Conservation (phyloP, 352 stramenopile species). For the Phytopythium delawarense region DNA sequence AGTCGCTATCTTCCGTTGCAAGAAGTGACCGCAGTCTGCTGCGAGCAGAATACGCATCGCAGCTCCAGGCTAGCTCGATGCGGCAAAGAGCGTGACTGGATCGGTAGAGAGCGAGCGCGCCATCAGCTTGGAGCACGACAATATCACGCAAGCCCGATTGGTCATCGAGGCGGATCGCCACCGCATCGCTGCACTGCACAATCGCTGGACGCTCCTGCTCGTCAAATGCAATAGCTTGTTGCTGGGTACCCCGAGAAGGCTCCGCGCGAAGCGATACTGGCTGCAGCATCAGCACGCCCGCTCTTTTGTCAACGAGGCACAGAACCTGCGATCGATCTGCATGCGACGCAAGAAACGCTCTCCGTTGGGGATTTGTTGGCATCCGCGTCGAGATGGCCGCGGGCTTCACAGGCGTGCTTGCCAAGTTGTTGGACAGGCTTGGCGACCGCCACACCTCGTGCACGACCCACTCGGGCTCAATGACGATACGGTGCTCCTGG, state of each 20-base stretch:
- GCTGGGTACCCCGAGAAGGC: background rate
- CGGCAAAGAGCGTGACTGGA: conserved; percentile 27
- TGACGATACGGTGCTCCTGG: conserved; percentile 26
- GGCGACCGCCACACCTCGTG: conserved; percentile 6
- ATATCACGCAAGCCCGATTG: conserved; percentile 22
- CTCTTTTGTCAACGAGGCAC: conserved; percentile 41
- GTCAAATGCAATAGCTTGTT: conserved; percentile 14
- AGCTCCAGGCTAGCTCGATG: conserved; percentile 7
- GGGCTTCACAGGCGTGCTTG: background rate
- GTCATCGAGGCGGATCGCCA: conserved; percentile 19
- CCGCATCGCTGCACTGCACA: conserved; percentile 32
- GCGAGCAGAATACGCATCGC: too few species aligned
- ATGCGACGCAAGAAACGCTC: conserved; percentile 35
- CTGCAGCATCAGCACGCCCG: conserved; percentile 30
- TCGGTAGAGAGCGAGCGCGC: conserved; percentile 28
- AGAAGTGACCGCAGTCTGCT: background rate
- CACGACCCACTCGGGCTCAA: conserved; percentile 40
- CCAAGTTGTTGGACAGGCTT: background rate
- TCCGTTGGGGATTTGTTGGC: conserved; percentile 4
- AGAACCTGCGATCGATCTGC: conserved; percentile 23
- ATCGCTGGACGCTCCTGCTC: background rate
- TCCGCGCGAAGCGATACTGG: conserved; percentile 12
- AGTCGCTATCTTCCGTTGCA: background rate
- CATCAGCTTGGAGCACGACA: conserved; percentile 30
- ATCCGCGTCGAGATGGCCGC: background rate